Evolutionary conservation across 148 eudicot genomes (phyloP), one percentile per base, ranked within the genome.

Genomic region (Simmondsia chinensis): DNA sequence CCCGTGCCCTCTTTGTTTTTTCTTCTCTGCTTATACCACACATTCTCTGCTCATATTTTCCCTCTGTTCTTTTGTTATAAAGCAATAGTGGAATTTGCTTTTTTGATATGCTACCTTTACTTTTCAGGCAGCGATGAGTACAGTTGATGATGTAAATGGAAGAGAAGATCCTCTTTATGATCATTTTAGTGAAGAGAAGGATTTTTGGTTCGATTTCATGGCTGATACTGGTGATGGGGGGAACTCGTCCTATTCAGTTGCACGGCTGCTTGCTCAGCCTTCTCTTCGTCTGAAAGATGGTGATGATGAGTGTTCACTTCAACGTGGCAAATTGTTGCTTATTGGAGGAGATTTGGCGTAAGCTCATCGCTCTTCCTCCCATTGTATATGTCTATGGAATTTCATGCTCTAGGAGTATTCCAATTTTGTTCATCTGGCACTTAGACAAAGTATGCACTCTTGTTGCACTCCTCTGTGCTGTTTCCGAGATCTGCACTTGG

Each of bases 181-280:
- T 44, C 96, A 93, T 57, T 82, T 93, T 30, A 69, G 71, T 56
- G 94, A 68, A 33, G 73, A 75, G 54, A 85, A 86, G 53, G 83
- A 65, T 4, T 54, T 93, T 36, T 93, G 99, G 99, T 82, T 93
- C 67, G 99, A 93, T 57, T 93, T 93, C 56, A 86, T 93, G 99
- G 99, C 99, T 38, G 99, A 93, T 71, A 93, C 99, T 36, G 99
- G 99, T 39, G 99, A 93, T 61, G 96, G 99, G 43, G 99, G 99
- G 29, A 93, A 93, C 68, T 87, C 96, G 29, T 79, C 99, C 10
- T 93, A 85, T 50, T 33, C 66, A 40, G 80, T 93, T 31, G 89
- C 96, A 54, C 73, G 75, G 36, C 68, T 93, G 63, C 86, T 93
- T 62, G 99, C 99, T 72, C 96, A 93, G 45, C 96, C 94, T 56